Conservation (phyloP, 805 yeast species). For the Candida sonorensis region DNA sequence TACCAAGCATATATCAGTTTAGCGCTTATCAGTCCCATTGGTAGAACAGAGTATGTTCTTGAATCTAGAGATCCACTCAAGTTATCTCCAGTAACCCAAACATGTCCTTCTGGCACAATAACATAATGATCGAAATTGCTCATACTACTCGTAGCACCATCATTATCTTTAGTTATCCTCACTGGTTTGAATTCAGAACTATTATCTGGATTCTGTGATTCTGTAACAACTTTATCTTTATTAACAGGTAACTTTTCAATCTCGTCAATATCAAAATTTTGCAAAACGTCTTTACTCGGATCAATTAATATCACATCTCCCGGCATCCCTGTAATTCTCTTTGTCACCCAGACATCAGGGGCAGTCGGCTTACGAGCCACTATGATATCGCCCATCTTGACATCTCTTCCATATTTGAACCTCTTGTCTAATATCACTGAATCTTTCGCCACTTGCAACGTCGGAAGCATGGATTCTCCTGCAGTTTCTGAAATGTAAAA, state of each 20-base stretch:
- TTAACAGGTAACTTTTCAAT: too few relatives aligned
- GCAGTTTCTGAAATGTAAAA: slow-evolving; percentile 47
- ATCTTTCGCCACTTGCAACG: slow-evolving; percentile 67
- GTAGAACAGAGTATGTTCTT: slow-evolving; percentile 81
- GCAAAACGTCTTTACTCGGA: slow-evolving; percentile 56
- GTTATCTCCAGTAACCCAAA: slow-evolving; percentile 97
- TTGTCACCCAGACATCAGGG: slow-evolving; percentile 80
- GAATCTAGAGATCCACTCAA: slow-evolving; percentile 83
- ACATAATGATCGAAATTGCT: slow-evolving; percentile 45
- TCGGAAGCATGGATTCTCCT: slow-evolving; percentile 96
- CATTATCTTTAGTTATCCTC: slow-evolving; percentile 13
- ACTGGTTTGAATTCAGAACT: background rate
- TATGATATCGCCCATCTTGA: slow-evolving; percentile 77
- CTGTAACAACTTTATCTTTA: slow-evolving; percentile 1
- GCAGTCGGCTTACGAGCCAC: slow-evolving; percentile 89
- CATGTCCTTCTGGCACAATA: slow-evolving; percentile 86
- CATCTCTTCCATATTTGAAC: slow-evolving; percentile 54
- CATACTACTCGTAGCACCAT: slow-evolving; percentile 4
- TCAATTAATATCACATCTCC: slow-evolving; percentile 82
- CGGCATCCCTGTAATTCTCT: slow-evolving; percentile 92
- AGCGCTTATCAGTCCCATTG: slow-evolving; percentile 83
- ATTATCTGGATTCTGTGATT: background rate
- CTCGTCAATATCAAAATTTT: slow-evolving; percentile 19
- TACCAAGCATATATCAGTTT: slow-evolving; percentile 71
- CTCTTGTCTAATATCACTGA: slow-evolving; percentile 70